Evolutionary conservation across 1,139 yeast species (phyloP), one percentile per base, ranked within the genome.

Genomic region (Pneumocystis jirovecii): DNA sequence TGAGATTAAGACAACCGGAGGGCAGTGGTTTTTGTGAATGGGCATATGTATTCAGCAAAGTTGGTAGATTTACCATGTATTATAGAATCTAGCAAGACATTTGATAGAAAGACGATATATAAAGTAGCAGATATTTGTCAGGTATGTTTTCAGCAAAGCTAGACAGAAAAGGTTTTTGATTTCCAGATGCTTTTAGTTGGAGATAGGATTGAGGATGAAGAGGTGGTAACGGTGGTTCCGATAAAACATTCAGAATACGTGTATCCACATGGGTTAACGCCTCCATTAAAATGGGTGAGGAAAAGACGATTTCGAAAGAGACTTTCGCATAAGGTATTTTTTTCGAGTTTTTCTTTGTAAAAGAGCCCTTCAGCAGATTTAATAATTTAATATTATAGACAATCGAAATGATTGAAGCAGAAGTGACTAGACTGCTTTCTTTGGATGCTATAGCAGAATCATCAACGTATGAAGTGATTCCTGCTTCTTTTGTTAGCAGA

Each of bases 1-100:
- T 44, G 60, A 40, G 87, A 86, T 73, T 90, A 86, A 68, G 93
- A 93, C 68, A 78, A 85, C 64, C 84, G 87, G 63, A 81, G 87
- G 68, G 97, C 97, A 0, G 82, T 89, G 40, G 85, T 83, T 1
- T 75, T 76, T 3, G 76, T 83, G 29, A 79, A 78, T 78, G 73
- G 81, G 76, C 76, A 82, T 78, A 74, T 85, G 66, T 95, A 89
- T 75, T 89, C 91, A 4, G 97, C 96, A 0, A 84, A 89, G 70
- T 77, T 95, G 60, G 83, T 93, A n/a, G 95, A 91, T 71, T 77
- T 95, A 69, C 99, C 99, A 0, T 89, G 96, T 0, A 76, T 91
- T 12, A 83, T 90, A 3, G 98, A 95, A 73, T 83, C 89, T 7
- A 89, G 86, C 73, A 95, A 95, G 75, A 86, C 96, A 1, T 83